phyloP scores from a whole-genome alignment of 257 asterid species.

The Solanum neorickii region DNA sequence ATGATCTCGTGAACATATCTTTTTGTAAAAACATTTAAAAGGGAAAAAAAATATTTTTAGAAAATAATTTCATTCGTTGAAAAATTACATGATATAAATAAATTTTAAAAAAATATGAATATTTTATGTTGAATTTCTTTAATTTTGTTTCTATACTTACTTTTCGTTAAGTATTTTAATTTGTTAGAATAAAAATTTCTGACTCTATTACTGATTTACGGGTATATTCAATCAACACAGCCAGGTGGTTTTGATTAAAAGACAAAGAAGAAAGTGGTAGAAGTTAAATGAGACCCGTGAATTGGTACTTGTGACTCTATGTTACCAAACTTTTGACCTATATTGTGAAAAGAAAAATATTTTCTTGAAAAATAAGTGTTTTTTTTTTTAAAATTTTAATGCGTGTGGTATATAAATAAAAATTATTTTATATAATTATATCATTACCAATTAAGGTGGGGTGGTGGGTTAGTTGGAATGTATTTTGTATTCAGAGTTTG shows the following conservation, averaged over 20 bases:
- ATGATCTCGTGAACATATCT: neutral
- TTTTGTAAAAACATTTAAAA: neutral
- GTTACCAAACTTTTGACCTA: neutral
- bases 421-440: neutral
- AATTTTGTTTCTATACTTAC: accelerated
- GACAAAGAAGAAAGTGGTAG: neutral
- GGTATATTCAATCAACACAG: neutral
- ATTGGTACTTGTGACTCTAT: neutral
- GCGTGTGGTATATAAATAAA: neutral
- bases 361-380: too few species aligned
- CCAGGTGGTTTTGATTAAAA: neutral
- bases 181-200: neutral
- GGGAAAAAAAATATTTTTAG: too few species aligned
- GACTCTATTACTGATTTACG: neutral
- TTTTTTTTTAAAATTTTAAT: neutral
- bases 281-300: neutral
- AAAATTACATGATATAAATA: too few species aligned
- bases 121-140: neutral
- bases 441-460: neutral
- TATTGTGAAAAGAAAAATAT: neutral
- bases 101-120: too few species aligned
- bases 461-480: neutral
- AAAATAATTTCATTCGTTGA: neutral
- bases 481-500: neutral
- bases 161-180: too few species aligned